phyloP scores from a whole-genome alignment of 371 early-diverging fungal species.

The Rhizomucor miehei region DNA sequence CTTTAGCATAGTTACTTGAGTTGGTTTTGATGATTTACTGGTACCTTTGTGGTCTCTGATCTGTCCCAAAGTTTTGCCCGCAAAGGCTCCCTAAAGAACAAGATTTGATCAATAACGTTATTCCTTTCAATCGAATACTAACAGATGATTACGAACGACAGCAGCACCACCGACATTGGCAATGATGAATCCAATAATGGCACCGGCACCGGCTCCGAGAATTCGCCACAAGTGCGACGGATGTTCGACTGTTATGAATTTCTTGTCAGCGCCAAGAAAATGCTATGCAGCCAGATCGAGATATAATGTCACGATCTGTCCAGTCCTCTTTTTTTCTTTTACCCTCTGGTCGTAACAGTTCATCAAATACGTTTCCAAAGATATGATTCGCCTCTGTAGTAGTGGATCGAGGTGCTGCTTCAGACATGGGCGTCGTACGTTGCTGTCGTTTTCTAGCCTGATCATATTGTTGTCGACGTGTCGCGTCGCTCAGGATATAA shows the following conservation, averaged over 20 bases:
- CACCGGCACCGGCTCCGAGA: constrained; percentile 28
- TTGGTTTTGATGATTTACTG: too few relatives aligned
- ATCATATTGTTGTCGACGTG: constrained; percentile 78
- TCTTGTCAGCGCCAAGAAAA: constrained; percentile 1
- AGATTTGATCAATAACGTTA: not conserved
- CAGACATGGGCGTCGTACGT: constrained; percentile 1
- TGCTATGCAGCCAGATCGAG: too few relatives aligned
- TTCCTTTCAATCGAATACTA: not conserved
- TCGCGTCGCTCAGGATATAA: constrained; percentile 71
- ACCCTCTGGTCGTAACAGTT: constrained; percentile 31
- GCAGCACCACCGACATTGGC: constrained; percentile 31
- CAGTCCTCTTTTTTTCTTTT: too few relatives aligned
- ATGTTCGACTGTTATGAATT: constrained; percentile 20
- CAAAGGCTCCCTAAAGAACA: constrained; percentile 20
- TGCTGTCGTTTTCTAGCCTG: constrained; percentile 46
- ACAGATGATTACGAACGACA: constrained; percentile 16
- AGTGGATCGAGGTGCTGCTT: constrained; percentile 6
- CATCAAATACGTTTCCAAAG: constrained; percentile 34
- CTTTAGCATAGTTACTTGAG: too few relatives aligned
- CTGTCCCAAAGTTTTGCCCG: constrained; percentile 23
- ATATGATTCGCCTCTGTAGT: constrained; percentile 20
- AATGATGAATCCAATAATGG: constrained; percentile 29
- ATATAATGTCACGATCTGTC: not conserved
- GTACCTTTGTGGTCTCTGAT: constrained; percentile 29
- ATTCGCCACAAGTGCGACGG: constrained; percentile 24